Base-by-base conservation (phyloP, 176 grass and related monocot genomes). In the Carex myosuroides region DNA sequence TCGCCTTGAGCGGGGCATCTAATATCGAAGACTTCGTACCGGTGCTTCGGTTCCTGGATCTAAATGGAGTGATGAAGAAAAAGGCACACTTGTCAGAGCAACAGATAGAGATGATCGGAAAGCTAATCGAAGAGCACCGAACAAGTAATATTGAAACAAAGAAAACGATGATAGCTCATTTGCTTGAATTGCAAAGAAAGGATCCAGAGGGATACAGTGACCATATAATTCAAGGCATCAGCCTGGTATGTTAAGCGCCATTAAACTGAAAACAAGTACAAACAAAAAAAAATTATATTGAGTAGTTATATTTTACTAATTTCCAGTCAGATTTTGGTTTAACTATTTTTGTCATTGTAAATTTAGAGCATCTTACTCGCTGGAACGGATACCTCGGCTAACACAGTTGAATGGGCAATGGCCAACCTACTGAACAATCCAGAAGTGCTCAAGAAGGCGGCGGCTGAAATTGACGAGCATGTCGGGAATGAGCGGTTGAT, bases 381-480 rank as follows among this genome's bases (percentile, higher is more conserved):
- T 3, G 85, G 85, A 73, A 87, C 85, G 6, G 85, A 87, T 41
- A 87, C 85, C 0, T 64, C 85, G 2, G 79, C 85, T 1, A 60
- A 73, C 48, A 87, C 85, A n/a, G 33, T 82, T 0, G 85, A 87
- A 64, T 87, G 85, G 85, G 56, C 85, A 18, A 82, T 87, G 79
- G 2, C 26, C 8, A 30, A 62, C 33, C 37, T 87, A 17, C n/a
- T 87, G 20, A 87, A 76, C 79, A 68, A 87, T 29, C 79, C 85
- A 1, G 22, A 87, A 2, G 79, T 74, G 21, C 35, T 87, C 6
- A 58, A 52, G 48, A 76, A 26, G 54, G 85, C 66, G 3, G 46
- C 22, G 26, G 52, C 64, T 9, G 85, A 87, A 70, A 67, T 87
- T 13, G 85, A 87, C 4, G 30, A 56, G 22, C 35, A 50, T 6